Evolutionary conservation across 2,329 filamentous ascomycete species (phyloP).

Genomic region (Leptodontidium sp.): DNA sequence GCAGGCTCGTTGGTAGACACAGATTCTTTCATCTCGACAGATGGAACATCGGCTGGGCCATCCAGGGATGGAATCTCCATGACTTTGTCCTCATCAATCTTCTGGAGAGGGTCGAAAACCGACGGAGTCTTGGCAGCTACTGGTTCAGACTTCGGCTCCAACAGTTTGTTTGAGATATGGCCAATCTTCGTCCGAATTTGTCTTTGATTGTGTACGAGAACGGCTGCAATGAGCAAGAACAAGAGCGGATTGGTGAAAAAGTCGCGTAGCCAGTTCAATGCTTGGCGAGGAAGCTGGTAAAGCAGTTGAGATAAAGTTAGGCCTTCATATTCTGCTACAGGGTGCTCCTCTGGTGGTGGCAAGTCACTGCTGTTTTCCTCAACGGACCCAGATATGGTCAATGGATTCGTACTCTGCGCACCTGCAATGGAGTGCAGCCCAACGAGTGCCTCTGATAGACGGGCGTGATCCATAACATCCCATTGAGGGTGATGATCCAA

Average conservation of each 20-base stretch:
- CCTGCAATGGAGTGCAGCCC: conserved; percentile 74
- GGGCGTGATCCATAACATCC: conserved; percentile 49
- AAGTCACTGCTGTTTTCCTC: conserved; percentile 17
- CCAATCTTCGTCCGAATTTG: conserved; percentile 47
- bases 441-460: conserved; percentile 68
- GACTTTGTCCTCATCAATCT: conserved; percentile 27
- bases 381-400: conserved; percentile 7
- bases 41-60: conserved; percentile 19
- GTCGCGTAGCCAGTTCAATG: conserved; percentile 59
- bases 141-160: not conserved
- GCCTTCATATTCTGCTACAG: conserved; percentile 48
- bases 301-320: conserved; percentile 57
- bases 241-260: conserved; percentile 61
- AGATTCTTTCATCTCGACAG: conserved; percentile 12
- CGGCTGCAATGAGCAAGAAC: conserved; percentile 47
- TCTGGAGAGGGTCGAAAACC: conserved; percentile 18
- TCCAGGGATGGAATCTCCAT: conserved; percentile 21
- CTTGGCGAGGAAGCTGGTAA: conserved; percentile 59
- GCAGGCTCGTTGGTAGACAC: not conserved
- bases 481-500: conserved; percentile 51
- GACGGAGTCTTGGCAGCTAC: conserved; percentile 6
- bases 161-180: conserved; percentile 9
- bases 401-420: not conserved
- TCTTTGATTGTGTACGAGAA: conserved; percentile 40
- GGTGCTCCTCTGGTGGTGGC: conserved; percentile 22